A percentile compares a stretch with the other conserved stretches of the same genome.
These are phyloP conservation scores for Hirschioporus abietinus DNA, from an alignment of 768 basidiomycete genomes.

Conservation along the genomic window DNA sequence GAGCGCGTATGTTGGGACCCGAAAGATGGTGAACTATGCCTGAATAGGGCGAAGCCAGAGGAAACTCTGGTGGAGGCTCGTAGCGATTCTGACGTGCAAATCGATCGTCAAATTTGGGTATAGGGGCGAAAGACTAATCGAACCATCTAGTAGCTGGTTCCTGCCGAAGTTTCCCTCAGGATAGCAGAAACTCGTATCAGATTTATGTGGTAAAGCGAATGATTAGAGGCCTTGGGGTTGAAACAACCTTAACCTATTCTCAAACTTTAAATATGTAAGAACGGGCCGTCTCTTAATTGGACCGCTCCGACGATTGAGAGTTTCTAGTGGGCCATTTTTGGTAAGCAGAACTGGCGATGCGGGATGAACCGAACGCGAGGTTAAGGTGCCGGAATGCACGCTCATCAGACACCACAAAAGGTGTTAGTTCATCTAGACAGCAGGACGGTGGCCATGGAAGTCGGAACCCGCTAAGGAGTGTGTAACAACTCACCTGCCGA, in stretches of 20 bases:
- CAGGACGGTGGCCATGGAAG: conserved; percentile 86
- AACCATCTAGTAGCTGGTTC: conserved; percentile 93
- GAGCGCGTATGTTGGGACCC: conserved; percentile 84
- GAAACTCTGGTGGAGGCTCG: conserved; percentile 95
- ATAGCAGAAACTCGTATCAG: conserved; percentile 58
- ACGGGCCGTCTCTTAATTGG: conserved; percentile 45
- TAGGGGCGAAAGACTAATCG: conserved; percentile 96
- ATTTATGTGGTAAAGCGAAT: conserved; percentile 73
- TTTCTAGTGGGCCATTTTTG: conserved; percentile 72
- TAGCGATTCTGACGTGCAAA: conserved; percentile 96
- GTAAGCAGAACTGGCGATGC: conserved; percentile 70
- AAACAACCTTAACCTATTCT: conserved; percentile 85
- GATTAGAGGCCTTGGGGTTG: conserved; percentile 88
- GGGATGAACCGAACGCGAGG: conserved; percentile 65
- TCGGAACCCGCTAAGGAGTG: conserved; percentile 83
- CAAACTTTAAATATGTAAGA: conserved; percentile 66
- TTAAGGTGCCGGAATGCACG: conserved; percentile 81
- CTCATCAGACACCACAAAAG: conserved; percentile 84
- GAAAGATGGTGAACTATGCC: conserved; percentile 89
- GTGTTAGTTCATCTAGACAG: conserved; percentile 87
- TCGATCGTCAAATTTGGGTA: conserved; percentile 94
- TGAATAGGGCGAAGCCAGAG: conserved; percentile 91
- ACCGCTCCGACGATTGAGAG: conserved; percentile 52
- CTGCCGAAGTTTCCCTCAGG: conserved; percentile 85
- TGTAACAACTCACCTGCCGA: conserved; percentile 89